Evolutionary conservation across 2,329 filamentous ascomycete species (phyloP).

Genomic region (Fusarium irregulare): DNA sequence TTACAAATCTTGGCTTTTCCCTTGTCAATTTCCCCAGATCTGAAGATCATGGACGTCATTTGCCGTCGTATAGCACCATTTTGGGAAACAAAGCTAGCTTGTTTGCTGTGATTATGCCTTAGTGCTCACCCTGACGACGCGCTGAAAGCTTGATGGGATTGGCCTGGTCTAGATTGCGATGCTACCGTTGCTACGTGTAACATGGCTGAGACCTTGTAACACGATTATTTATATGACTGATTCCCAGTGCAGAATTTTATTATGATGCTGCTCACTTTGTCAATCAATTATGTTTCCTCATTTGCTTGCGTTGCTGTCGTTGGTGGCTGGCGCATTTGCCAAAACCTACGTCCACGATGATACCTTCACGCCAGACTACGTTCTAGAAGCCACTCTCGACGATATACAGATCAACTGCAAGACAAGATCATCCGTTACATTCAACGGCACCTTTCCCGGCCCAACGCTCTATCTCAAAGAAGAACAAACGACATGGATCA

Average conservation of each 20-base stretch:
- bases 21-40: too few relatives aligned
- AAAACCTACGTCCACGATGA: slow-evolving; percentile 11
- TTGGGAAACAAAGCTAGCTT: not conserved
- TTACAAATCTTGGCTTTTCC: too few relatives aligned
- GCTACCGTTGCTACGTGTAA: not conserved
- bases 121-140: slow-evolving; percentile 19
- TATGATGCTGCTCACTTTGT: fast-evolving
- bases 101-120: slow-evolving; percentile 7
- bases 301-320: slow-evolving; percentile 8
- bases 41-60: slow-evolving; percentile 10
- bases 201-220: not conserved
- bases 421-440: not conserved
- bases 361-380: slow-evolving; percentile 23
- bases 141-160: slow-evolving; percentile 20
- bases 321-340: slow-evolving; percentile 10
- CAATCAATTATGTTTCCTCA: not conserved
- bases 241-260: not conserved
- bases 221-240: not conserved
- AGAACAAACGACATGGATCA: slow-evolving; percentile 32
- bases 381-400: slow-evolving; percentile 18
- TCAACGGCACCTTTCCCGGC: slow-evolving; percentile 25
- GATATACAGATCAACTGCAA: slow-evolving; percentile 26
- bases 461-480: slow-evolving; percentile 19
- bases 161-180: not conserved
- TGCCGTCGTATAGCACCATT: not conserved